Evolutionary conservation across 805 yeast species (phyloP).

Genomic region (Candida insectalens): DNA sequence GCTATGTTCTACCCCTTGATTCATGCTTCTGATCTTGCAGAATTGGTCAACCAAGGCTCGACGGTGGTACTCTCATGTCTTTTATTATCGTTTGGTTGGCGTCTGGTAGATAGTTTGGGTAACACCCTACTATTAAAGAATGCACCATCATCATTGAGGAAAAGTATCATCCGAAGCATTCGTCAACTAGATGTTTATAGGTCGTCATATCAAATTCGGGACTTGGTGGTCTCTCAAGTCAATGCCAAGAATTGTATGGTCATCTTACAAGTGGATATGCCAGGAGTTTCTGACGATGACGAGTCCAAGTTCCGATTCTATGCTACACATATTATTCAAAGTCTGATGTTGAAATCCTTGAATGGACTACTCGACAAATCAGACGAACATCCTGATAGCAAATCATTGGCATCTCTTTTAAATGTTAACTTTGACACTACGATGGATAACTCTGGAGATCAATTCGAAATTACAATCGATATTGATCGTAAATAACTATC

Average conservation of each 20-base stretch:
- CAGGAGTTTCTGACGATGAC: slow-evolving; percentile 66
- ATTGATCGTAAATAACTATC: too few species aligned
- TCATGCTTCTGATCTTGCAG: slow-evolving; percentile 12
- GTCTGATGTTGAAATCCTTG: slow-evolving; percentile 18
- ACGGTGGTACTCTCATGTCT: slow-evolving; percentile 16
- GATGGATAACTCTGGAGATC: slow-evolving; percentile 21
- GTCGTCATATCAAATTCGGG: slow-evolving; percentile 35
- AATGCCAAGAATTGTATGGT: slow-evolving; percentile 53
- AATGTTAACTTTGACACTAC: slow-evolving; percentile 19
- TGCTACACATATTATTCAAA: slow-evolving; percentile 31
- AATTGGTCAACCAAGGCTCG: slow-evolving; percentile 15
- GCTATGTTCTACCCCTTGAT: slow-evolving; percentile 22
- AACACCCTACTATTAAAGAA: slow-evolving; percentile 43
- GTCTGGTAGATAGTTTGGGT: slow-evolving; percentile 40
- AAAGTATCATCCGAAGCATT: slow-evolving; percentile 36
- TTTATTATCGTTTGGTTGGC: slow-evolving; percentile 17
- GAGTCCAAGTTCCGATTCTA: slow-evolving; percentile 48
- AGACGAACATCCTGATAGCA: slow-evolving; percentile 6
- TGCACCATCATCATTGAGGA: slow-evolving; percentile 30
- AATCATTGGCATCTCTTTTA: slow-evolving; percentile 12
- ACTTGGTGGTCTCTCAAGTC: slow-evolving; percentile 48
- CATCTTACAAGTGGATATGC: slow-evolving; percentile 45
- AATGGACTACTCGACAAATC: slow-evolving; percentile 5
- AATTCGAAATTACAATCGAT: slow-evolving; percentile 35
- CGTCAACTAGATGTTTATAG: slow-evolving; percentile 41